Evolutionary conservation across 2,329 filamentous ascomycete species (phyloP).

Genomic region (Hymenoscyphus fraxineus): DNA sequence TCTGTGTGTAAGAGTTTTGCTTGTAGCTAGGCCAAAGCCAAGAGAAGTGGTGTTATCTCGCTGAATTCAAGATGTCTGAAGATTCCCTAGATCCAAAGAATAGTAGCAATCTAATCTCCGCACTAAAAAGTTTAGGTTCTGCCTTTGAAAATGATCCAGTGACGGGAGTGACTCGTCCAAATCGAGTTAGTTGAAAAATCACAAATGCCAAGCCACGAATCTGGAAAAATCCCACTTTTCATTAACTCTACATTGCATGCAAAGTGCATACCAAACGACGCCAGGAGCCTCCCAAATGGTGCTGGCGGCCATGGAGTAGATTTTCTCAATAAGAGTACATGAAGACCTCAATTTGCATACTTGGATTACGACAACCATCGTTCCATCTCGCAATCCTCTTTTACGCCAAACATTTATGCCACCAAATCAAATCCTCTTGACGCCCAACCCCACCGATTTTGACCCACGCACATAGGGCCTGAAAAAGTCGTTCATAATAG

Average conservation of each 20-base stretch:
- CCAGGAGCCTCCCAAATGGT: background rate
- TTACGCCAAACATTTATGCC: conserved; percentile 7
- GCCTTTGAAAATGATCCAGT: background rate
- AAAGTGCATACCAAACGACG: background rate
- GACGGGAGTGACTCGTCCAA: background rate
- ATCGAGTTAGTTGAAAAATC: background rate
- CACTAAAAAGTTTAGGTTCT: background rate
- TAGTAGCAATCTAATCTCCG: background rate
- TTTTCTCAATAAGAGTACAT: conserved; percentile 1
- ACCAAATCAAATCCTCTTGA: conserved; percentile 12
- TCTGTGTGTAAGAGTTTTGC: background rate
- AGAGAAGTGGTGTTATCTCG: background rate
- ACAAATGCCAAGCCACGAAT: background rate
- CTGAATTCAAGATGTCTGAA: background rate
- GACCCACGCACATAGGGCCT: conserved; percentile 18
- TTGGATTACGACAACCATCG: conserved; percentile 4
- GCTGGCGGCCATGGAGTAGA: background rate
- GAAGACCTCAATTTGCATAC: background rate
- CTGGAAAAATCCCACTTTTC: background rate
- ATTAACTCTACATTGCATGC: background rate
- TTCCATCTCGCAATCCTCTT: background rate
- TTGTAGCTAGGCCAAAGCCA: background rate
- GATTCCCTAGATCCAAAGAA: background rate
- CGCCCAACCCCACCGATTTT: conserved; percentile 21
- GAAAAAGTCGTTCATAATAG: conserved; percentile 21